These are phyloP conservation scores for Paraphaeosphaeria sporulosa DNA, from an alignment of 2,329 filamentous ascomycete genomes.

Conservation along the genomic window DNA sequence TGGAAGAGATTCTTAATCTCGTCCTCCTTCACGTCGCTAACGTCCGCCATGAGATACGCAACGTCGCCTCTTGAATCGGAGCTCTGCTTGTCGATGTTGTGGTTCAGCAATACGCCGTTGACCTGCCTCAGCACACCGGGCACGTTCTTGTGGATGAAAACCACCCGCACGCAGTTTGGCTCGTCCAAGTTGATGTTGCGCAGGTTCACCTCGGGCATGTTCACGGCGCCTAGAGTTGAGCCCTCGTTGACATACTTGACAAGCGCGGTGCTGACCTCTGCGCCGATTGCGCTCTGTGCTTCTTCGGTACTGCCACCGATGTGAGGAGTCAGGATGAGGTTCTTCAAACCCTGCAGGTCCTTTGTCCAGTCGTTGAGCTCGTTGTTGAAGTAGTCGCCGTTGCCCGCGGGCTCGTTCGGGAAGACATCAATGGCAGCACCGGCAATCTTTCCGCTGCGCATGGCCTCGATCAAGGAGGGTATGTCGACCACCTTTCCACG, in stretches of 20 bases:
- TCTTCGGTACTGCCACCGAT: constrained; percentile 98
- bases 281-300: constrained; percentile 92
- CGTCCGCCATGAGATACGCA: constrained; percentile 97
- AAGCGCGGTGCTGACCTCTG: constrained; percentile 88
- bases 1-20: constrained; percentile 89
- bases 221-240: constrained; percentile 88
- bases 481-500: constrained; percentile 95
- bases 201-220: constrained; percentile 93
- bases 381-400: constrained; percentile 93
- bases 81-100: constrained; percentile 99
- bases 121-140: constrained; percentile 94
- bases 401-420: constrained; percentile 89
- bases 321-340: constrained; percentile 94
- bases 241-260: constrained; percentile 97
- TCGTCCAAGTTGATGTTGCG: constrained; percentile 91
- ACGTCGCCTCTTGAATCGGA: constrained; percentile 93
- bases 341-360: constrained; percentile 84
- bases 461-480: constrained; percentile 85
- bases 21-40: constrained; percentile 80
- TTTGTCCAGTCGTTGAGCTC: constrained; percentile 83
- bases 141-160: constrained; percentile 96
- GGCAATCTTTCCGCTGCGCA: constrained; percentile 84
- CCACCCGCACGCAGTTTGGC: constrained; percentile 86
- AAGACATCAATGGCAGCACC: constrained; percentile 97
- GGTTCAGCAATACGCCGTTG: constrained; percentile 90